Evolutionary conservation across 2,329 filamentous ascomycete genomes (phyloP), one percentile per base, ranked within the genome.

Genomic region (Tricladium varicosporioides): DNA sequence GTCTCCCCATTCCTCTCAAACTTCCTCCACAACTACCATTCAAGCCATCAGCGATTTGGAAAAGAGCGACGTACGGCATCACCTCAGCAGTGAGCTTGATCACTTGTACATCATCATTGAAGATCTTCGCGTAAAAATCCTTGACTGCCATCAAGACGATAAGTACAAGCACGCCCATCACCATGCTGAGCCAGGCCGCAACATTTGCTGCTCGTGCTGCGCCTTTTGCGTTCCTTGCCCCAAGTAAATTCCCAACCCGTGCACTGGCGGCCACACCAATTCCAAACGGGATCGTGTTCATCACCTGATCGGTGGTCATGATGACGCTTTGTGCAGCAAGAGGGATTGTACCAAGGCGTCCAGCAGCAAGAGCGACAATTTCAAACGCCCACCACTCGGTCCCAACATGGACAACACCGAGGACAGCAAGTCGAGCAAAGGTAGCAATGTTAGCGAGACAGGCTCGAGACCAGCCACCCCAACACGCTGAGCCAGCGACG

Each of bases 361-460:
- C 91, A 5, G 91, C 91, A 1, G 88, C 89, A 0, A 95, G 80
- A 1, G 91, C 90, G 1, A 95, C 90, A 63, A 95, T 93, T 73
- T 95, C 91, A 65, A 96, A 96, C 0, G 91, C 92, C 91, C 91
- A 95, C 91, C 91, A 96, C 73, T 96, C 92, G 0, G 91, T 94
- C 2, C 90, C 92, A 5, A 96, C 89, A 62, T 95, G 91, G 2
- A 95, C 74, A 44, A 95, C 79, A 0, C 91, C 92, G 0, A 95
- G 76, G 13, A 88, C 72, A 0, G 91, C 89, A 2, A 96, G 82
- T 9, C 85, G 83, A 1, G 88, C 80, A 69, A 96, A 96, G 0
- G 85, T 84, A 14, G 81, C 74, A 14, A 89, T 77, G 65, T 92
- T 88, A 1, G 80, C 76, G n/a, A 89, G 69, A 1, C 86, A 87